Evolutionary conservation across 495 filamentous ascomycete species (phyloP), one percentile per base, ranked within the genome.

Genomic region (Aspergillus nanangensis): DNA sequence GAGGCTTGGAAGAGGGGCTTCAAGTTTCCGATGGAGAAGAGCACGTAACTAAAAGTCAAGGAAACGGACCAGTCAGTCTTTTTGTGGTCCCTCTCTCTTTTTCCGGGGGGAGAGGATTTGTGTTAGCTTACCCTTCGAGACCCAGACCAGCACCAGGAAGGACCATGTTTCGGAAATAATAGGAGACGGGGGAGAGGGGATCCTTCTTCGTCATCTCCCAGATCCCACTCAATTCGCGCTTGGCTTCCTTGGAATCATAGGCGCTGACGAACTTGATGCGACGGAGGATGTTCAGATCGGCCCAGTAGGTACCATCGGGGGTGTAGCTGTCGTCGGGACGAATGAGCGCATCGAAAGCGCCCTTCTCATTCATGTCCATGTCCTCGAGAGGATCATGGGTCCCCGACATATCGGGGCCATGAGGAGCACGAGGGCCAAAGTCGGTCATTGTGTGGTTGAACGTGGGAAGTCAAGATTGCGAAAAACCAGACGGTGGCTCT

Each of bases 11-110:
- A 88, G 4, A 96, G 71, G 3, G 90, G 86, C 55, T 80, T 80
- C 44, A 95, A 61, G 63, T 92, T 94, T 56, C 90, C 90, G 51
- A 96, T 95, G 44, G 89, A 94, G 78, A 96, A 96, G 23, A 96
- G 78, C 31, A 95, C 89, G 66, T 95, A 95, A 57, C 81, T 68
- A 48, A n/a, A n/a, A n/a, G n/a, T n/a, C n/a, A 33, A 38, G 24
- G 14, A 27, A 19, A n/a, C 14, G 19, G 17, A 19, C 4, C 18
- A 0, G 23, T 44, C 35, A 44, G 41, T 21, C 21, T 34, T 8
- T 20, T 11, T 15, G 20, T 24, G 13, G 19, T 19, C 40, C 33
- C 13, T n/a, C 29, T 32, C 29, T 32, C 29, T 32, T 14, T 32
- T 14, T 32, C 11, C 11, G 25, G 25, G 11, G 25, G 25, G 7